A percentile compares a stretch with the other conserved stretches of the same genome.
phyloP scores from a whole-genome alignment of 106 monocot species.

The Triglochin maritima region DNA sequence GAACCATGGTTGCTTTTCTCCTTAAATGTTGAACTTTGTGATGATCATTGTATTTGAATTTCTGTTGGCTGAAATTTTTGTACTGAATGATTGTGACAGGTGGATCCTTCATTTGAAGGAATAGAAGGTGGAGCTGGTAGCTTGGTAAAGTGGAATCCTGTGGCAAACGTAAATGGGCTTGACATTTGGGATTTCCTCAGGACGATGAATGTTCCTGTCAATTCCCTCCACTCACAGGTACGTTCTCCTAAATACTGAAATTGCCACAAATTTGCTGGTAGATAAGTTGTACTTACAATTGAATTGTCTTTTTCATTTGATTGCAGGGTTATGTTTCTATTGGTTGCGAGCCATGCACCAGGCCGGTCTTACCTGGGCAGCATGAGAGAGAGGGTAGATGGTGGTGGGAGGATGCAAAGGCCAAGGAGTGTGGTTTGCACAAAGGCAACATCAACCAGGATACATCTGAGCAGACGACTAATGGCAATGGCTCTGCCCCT shows the following conservation, averaged over 20 bases:
- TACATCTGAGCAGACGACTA: neutral
- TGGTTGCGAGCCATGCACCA: slow-evolving; percentile 93
- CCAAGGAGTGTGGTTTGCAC: slow-evolving; percentile 95
- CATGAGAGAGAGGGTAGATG: slow-evolving; percentile 98
- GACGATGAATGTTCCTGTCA: slow-evolving; percentile 83
- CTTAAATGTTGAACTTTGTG: neutral
- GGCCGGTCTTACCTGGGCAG: slow-evolving; percentile 85
- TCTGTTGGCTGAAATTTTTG: neutral
- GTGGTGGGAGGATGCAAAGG: slow-evolving; percentile 99
- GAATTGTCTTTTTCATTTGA: neutral
- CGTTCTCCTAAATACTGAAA: neutral
- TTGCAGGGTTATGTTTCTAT: slow-evolving; percentile 80
- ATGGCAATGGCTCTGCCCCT: slow-evolving; percentile 21
- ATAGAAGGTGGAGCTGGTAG: slow-evolving; percentile 78
- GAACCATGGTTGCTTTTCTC: neutral
- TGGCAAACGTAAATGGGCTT: slow-evolving; percentile 63
- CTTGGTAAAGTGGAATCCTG: slow-evolving; percentile 93
- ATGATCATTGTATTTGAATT: neutral
- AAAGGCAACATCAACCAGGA: slow-evolving; percentile 72
- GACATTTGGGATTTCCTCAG: slow-evolving; percentile 86
- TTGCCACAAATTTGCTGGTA: neutral
- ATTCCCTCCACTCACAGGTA: slow-evolving; percentile 73
- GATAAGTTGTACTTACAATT: neutral
- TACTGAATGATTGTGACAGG: slow-evolving; percentile 22
- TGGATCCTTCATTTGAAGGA: slow-evolving; percentile 84